Evolutionary conservation across 768 basidiomycete genomes (phyloP), one percentile per base, ranked within the genome.

Genomic region (Chalciporus piperatus): DNA sequence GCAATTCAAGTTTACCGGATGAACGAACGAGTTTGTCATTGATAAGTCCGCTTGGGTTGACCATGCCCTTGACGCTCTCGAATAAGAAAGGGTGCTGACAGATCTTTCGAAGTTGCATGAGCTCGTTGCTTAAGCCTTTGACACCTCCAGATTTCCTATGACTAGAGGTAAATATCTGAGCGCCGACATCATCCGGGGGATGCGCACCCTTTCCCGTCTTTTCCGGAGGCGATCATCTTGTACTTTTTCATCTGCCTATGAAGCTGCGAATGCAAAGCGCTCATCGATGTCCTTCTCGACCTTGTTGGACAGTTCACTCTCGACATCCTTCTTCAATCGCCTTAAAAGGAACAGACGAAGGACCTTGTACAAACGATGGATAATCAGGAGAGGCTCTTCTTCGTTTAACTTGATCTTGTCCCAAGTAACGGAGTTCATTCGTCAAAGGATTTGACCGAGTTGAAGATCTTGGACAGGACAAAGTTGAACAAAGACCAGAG

Each of bases 361-460:
- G 65, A 98, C 94, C 73, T 98, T 98, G 62, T 97, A 94, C 70
- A 92, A 70, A 65, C 97, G 94, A 50, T 94, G 87, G 66, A 99
- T 97, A 65, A 99, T 92, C 50, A 98, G 87, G 33, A 98, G 78
- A 3, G 92, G 90, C 76, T 99, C 97, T 89, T 98, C 97, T 88
- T 99, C 97, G 73, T 96, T 97, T 74, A 98, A 70, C 76, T 97
- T 93, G 65, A 98, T 96, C 81, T 96, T 97, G 73, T 99, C 97
- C 8, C 89, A 88, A 0, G 91, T 90, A 27, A 96, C 95, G 17
- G 94, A 92, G 70, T 92, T 98, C 97, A 99, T 65, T 98, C 97
- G 62, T 98, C 97, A 68, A 99, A 98, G 17, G 94, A 96, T 69
- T 98, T 96, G 54, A 97, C 94, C 1, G 96, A 98, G 75, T 98